Conservation (phyloP, 345 rosid genomes). For the Linum usitatissimum region DNA sequence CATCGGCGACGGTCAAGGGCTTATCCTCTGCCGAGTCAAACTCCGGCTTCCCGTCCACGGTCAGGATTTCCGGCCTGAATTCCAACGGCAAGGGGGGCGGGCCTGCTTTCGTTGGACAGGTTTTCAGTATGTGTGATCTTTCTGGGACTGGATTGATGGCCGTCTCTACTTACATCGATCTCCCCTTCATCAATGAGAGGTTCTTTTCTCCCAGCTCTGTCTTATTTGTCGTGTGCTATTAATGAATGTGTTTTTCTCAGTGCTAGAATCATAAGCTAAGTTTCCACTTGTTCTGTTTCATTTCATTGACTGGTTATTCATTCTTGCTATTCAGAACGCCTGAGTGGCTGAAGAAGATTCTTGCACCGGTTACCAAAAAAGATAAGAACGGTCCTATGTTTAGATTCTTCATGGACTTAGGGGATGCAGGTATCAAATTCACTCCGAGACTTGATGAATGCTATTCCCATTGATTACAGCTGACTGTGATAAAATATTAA, state of each 20-base stretch:
- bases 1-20: conserved; percentile 35
- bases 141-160: conserved; percentile 97
- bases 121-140: conserved; percentile 94
- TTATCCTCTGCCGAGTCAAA: conserved; percentile 35
- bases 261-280: not conserved
- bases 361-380: conserved; percentile 63
- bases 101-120: conserved; percentile 96
- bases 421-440: conserved; percentile 68
- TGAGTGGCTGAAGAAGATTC: conserved; percentile 83
- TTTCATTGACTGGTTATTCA: conserved; percentile 6
- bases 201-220: conserved; percentile 11
- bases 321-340: conserved; percentile 48
- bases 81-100: conserved; percentile 65
- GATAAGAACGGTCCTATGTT: conserved; percentile 86
- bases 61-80: conserved; percentile 57
- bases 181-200: conserved; percentile 85
- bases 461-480: not conserved
- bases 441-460: not conserved
- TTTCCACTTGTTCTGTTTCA: not conserved
- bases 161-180: conserved; percentile 78
- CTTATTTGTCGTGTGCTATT: not conserved
- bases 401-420: conserved; percentile 87
- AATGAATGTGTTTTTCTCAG: not conserved
- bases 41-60: conserved; percentile 63
- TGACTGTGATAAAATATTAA: not conserved